Evolutionary conservation across 2,329 filamentous ascomycete species (phyloP).

Genomic region (Cercospora zeina): DNA sequence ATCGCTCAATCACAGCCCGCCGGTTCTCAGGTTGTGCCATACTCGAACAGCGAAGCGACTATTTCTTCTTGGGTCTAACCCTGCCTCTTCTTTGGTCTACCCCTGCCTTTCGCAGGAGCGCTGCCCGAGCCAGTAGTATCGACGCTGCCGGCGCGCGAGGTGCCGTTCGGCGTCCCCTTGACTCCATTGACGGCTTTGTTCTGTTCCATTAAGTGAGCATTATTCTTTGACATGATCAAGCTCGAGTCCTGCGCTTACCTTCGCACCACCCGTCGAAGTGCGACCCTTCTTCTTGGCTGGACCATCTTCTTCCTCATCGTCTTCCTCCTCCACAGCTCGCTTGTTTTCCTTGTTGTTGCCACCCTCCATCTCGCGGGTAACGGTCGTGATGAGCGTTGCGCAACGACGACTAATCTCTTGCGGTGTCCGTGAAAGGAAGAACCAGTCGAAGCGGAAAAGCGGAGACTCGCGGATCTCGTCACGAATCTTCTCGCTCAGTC

Average conservation of each 20-base stretch:
- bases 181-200: conserved; percentile 91
- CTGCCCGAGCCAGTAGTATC: conserved; percentile 67
- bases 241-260: conserved; percentile 59
- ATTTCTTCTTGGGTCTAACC: conserved; percentile 45
- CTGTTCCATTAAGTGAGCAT: conserved; percentile 50
- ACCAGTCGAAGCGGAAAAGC: conserved; percentile 98
- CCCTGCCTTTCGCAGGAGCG: conserved; percentile 44
- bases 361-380: conserved; percentile 88
- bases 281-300: conserved; percentile 96
- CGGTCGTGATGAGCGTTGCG: conserved; percentile 89
- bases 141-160: conserved; percentile 85
- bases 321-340: conserved; percentile 75
- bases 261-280: conserved; percentile 62
- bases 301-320: conserved; percentile 72
- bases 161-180: conserved; percentile 74
- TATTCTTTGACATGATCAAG: neutral
- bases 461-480: conserved; percentile 94
- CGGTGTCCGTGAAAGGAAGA: conserved; percentile 92
- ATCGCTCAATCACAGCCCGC: neutral
- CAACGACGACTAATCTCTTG: conserved; percentile 90
- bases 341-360: conserved; percentile 58
- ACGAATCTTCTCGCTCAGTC: conserved; percentile 89
- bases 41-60: conserved; percentile 2
- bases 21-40: neutral
- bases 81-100: conserved; percentile 48